Conservation (phyloP, 2,329 filamentous ascomycete genomes). For the Neurospora sp. region DNA sequence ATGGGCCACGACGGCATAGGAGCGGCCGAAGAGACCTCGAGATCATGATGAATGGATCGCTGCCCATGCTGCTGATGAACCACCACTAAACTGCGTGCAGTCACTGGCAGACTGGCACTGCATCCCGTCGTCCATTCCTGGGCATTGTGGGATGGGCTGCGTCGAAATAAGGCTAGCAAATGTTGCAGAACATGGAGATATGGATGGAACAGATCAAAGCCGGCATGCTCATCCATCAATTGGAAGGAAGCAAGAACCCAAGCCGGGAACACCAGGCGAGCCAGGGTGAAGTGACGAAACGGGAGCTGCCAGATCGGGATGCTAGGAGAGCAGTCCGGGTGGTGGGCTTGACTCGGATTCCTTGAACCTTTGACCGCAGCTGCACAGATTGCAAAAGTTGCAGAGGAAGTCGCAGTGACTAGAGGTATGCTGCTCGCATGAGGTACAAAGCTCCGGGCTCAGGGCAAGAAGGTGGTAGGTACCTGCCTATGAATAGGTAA, state of each 20-base stretch:
- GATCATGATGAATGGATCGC: not conserved
- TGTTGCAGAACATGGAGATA: not conserved
- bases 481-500: not conserved
- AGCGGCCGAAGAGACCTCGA: not conserved
- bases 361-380: not conserved
- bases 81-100: not conserved
- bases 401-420: not conserved
- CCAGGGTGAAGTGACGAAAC: constrained; percentile 15
- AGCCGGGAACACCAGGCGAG: constrained; percentile 4
- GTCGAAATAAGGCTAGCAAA: not conserved
- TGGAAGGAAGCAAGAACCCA: not conserved
- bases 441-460: not conserved
- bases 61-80: not conserved
- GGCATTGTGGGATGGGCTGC: not conserved
- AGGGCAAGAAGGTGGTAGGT: not conserved
- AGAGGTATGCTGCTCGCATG: not conserved
- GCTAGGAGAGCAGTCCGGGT: not conserved
- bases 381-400: not conserved
- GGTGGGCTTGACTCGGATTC: not conserved
- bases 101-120: not conserved
- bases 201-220: not conserved
- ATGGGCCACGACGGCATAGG: not conserved
- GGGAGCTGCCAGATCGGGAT: constrained; percentile 14
- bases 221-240: not conserved
- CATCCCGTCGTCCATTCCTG: not conserved